Conservation (phyloP, 2,329 filamentous ascomycete species). For the Colletotrichum orchidophilum region DNA sequence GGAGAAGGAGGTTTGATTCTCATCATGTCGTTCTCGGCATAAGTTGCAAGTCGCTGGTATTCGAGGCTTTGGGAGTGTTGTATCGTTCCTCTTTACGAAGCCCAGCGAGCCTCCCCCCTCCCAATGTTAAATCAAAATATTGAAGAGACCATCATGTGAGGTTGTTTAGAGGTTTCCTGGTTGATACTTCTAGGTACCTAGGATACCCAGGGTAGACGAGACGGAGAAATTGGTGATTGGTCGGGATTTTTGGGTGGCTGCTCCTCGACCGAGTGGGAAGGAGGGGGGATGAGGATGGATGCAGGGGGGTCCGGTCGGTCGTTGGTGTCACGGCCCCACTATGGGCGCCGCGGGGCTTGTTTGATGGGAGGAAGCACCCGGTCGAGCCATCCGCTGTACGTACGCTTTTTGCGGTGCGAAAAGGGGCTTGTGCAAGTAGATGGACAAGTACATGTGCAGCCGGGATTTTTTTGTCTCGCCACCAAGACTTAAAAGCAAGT, state of each 20-base stretch:
- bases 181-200: too few species aligned
- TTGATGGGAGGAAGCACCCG: neutral
- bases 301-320: too few species aligned
- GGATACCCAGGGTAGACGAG: too few species aligned
- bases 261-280: neutral
- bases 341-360: conserved; percentile 4
- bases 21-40: neutral
- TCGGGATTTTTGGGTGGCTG: neutral
- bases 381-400: neutral
- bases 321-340: conserved; percentile 4
- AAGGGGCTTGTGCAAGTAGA: too few species aligned
- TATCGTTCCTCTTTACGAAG: too few species aligned
- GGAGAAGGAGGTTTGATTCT: neutral
- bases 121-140: too few species aligned
- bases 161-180: too few species aligned
- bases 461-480: neutral
- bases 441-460: too few species aligned
- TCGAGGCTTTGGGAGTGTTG: neutral
- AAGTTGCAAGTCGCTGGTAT: conserved; percentile 3
- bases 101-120: too few species aligned
- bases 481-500: too few species aligned
- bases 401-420: too few species aligned
- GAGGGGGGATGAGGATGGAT: neutral
- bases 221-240: conserved; percentile 33
- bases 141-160: neutral